Percentiles rank a stretch among this genome's conserved stretches.
Conservation (phyloP, 2,329 filamentous ascomycete genomes). For the Elsinoe ampelina region DNA sequence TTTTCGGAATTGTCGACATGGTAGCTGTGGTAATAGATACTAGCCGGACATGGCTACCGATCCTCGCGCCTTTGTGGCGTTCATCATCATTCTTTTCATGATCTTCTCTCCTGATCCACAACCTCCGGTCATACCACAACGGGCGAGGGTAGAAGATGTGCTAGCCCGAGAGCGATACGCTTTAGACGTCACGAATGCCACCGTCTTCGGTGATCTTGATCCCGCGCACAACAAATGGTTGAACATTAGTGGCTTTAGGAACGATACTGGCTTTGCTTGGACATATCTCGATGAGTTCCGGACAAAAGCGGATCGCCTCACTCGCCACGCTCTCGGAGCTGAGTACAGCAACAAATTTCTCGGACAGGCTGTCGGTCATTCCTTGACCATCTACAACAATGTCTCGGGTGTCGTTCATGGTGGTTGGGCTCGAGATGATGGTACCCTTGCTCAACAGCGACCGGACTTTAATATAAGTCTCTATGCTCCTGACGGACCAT, state of each 20-base stretch:
- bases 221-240: slow-evolving; percentile 36
- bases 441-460: slow-evolving; percentile 39
- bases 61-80: slow-evolving; percentile 27
- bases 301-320: slow-evolving; percentile 52
- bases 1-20: not conserved
- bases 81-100: slow-evolving; percentile 45
- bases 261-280: slow-evolving; percentile 70
- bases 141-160: slow-evolving; percentile 38
- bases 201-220: slow-evolving; percentile 45
- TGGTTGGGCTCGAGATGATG: slow-evolving; percentile 58
- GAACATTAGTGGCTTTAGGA: slow-evolving; percentile 63
- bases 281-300: slow-evolving; percentile 59
- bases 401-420: slow-evolving; percentile 68
- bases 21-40: not conserved
- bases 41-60: slow-evolving; percentile 1
- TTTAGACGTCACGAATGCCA: slow-evolving; percentile 41
- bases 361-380: slow-evolving; percentile 31
- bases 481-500: slow-evolving; percentile 57
- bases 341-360: slow-evolving; percentile 23
- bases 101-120: slow-evolving; percentile 42
- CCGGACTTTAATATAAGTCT: slow-evolving; percentile 40
- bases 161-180: slow-evolving; percentile 43
- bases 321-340: slow-evolving; percentile 33
- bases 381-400: slow-evolving; percentile 63
- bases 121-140: slow-evolving; percentile 26